A percentile compares a stretch with the other conserved stretches of the same genome.
Evolutionary conservation across 768 basidiomycete genomes (phyloP).

Genomic region (Obba rivulosa): DNA sequence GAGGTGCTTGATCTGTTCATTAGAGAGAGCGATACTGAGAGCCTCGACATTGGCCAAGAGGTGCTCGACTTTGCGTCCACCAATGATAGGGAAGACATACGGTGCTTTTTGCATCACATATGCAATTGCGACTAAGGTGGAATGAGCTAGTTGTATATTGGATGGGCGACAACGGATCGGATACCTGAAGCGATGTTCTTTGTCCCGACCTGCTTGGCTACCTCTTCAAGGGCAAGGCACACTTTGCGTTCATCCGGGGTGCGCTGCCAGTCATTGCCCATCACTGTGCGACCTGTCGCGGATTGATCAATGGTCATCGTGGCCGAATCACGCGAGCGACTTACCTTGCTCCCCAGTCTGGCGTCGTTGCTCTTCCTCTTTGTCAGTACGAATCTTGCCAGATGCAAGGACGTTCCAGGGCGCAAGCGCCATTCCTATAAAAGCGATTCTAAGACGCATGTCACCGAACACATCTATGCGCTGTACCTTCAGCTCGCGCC

Average conservation of each 20-base stretch:
- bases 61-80: slow-evolving; percentile 14
- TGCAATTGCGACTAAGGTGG: slow-evolving; percentile 20
- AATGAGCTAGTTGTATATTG: background rate
- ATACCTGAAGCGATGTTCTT: slow-evolving; percentile 12
- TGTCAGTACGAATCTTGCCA: slow-evolving; percentile 32
- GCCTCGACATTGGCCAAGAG: slow-evolving; percentile 16
- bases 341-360: slow-evolving; percentile 23
- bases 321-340: no score
- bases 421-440: slow-evolving; percentile 29
- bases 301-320: no score
- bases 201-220: slow-evolving; percentile 32
- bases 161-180: slow-evolving; percentile 14
- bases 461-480: slow-evolving; percentile 18
- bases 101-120: slow-evolving; percentile 24
- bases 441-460: slow-evolving; percentile 3
- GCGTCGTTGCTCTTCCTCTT: slow-evolving; percentile 23
- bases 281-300: slow-evolving; percentile 23
- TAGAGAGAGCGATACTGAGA: slow-evolving; percentile 9
- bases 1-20: slow-evolving; percentile 17
- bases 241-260: slow-evolving; percentile 28
- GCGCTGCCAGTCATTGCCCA: slow-evolving; percentile 27
- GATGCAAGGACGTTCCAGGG: slow-evolving; percentile 33
- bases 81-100: no score
- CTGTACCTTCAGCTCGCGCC: slow-evolving; percentile 14
- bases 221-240: slow-evolving; percentile 31